Conservation (phyloP, 129 eudicot species). For the Chrysanthemum lavandulifolium region DNA sequence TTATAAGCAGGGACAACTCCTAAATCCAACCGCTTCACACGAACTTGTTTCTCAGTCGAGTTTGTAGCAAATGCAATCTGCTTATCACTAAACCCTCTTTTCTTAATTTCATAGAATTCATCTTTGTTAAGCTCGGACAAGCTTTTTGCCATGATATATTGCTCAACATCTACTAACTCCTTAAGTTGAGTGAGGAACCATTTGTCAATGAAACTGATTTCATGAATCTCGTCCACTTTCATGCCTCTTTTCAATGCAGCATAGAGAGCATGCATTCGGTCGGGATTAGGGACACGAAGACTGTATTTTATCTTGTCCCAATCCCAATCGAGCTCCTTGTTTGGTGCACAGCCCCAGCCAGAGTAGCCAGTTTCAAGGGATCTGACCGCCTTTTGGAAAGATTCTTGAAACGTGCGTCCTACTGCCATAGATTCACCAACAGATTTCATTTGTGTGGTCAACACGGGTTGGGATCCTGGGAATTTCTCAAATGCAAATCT, state of each 20-base stretch:
- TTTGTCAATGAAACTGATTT: constrained; percentile 67
- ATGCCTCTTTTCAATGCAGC: constrained; percentile 91
- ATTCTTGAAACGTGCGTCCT: constrained; percentile 96
- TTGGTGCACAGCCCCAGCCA: constrained; percentile 94
- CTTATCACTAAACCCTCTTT: constrained; percentile 90
- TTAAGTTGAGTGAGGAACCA: constrained; percentile 95
- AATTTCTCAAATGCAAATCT: constrained; percentile 97
- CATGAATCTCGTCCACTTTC: constrained; percentile 83
- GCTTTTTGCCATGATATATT: constrained; percentile 53
- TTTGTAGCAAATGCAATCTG: constrained; percentile 86
- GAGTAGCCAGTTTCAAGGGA: constrained; percentile 81
- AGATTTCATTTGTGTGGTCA: constrained; percentile 98
- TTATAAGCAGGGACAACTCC: constrained; percentile 89
- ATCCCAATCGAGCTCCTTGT: constrained; percentile 92
- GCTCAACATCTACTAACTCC: constrained; percentile 86
- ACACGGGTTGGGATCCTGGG: constrained; percentile 76
- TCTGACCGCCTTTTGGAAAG: constrained; percentile 91
- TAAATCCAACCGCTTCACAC: constrained; percentile 59
- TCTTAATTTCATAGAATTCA: constrained; percentile 76
- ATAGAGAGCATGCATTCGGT: constrained; percentile 85
- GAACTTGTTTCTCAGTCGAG: constrained; percentile 67
- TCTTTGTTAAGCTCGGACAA: constrained; percentile 63
- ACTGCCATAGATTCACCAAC: constrained; percentile 99
- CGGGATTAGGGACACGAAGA: constrained; percentile 86
- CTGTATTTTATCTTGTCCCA: constrained; percentile 82